These are phyloP conservation scores for Saitozyma podzolica DNA, from an alignment of 768 basidiomycete species.

Conservation along the genomic window DNA sequence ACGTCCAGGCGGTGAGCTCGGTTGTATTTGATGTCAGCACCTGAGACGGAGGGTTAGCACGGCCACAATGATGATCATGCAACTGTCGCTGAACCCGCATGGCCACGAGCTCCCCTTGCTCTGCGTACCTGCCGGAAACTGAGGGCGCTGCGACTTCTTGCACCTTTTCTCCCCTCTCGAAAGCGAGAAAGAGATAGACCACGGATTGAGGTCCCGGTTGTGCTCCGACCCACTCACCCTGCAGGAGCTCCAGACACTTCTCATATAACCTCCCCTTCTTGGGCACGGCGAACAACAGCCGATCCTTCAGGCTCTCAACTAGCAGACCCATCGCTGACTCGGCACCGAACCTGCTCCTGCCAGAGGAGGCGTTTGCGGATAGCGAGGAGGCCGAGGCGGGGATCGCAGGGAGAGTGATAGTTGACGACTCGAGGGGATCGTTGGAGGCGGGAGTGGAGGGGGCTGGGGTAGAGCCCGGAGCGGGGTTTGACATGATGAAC, in stretches of 20 bases:
- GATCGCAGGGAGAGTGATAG: background rate
- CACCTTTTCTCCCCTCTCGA: too few relatives aligned
- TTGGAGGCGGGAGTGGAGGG: background rate
- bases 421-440: background rate
- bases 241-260: slow-evolving; percentile 78
- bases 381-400: slow-evolving; percentile 7
- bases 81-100: too few relatives aligned
- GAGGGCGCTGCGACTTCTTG: too few relatives aligned
- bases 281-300: slow-evolving; percentile 90
- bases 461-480: background rate
- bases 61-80: too few relatives aligned
- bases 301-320: slow-evolving; percentile 75
- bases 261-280: slow-evolving; percentile 97
- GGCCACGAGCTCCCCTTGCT: too few relatives aligned
- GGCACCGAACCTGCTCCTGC: slow-evolving; percentile 42
- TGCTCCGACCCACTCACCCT: slow-evolving; percentile 60
- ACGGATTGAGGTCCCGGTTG: background rate
- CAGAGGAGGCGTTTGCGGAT: slow-evolving; percentile 5
- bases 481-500: background rate
- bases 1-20: slow-evolving; percentile 85
- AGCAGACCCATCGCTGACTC: slow-evolving; percentile 59
- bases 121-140: too few relatives aligned
- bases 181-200: too few relatives aligned
- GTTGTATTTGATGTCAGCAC: slow-evolving; percentile 90
- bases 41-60: slow-evolving; percentile 5